These are phyloP conservation scores for Alternaria sp. DNA, from an alignment of 2,329 filamentous ascomycete species.

Conservation along the genomic window DNA sequence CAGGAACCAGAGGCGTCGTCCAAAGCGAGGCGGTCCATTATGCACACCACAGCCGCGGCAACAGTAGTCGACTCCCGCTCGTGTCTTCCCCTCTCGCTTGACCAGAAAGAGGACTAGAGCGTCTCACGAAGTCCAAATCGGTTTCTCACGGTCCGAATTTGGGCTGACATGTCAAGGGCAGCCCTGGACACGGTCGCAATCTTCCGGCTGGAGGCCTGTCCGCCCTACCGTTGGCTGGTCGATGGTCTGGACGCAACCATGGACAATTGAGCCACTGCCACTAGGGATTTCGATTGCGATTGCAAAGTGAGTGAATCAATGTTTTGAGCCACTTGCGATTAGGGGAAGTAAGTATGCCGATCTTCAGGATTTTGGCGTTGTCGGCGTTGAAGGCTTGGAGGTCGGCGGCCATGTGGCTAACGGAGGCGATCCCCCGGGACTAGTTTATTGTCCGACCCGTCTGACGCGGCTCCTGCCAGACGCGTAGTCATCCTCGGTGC, in stretches of 20 bases:
- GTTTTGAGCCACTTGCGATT: not conserved
- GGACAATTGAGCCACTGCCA: not conserved
- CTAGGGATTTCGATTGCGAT: not conserved
- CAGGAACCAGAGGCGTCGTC: not conserved
- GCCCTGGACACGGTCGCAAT: constrained; percentile 3
- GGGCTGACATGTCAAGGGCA: constrained; percentile 4
- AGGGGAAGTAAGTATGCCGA: not conserved
- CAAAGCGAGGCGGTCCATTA: constrained; percentile 1
- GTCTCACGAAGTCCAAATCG: constrained; percentile 5
- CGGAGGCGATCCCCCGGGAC: not conserved
- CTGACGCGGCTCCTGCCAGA: not conserved
- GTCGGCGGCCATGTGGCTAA: not conserved
- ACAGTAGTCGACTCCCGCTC: not conserved
- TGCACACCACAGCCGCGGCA: constrained; percentile 1
- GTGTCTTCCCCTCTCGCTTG: not conserved
- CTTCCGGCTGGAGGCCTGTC: not conserved
- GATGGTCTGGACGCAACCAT: not conserved
- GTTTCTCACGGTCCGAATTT: constrained; percentile 9
- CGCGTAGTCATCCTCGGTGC: not conserved
- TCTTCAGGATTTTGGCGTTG: not conserved
- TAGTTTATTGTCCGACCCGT: constrained; percentile 5
- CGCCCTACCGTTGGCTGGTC: not conserved
- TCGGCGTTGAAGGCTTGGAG: not conserved
- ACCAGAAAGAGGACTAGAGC: constrained; percentile 7
- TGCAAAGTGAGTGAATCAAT: not conserved